Percentiles rank a stretch among this genome's conserved stretches.
These are phyloP conservation scores for Pleoardoris graminearum DNA, from an alignment of 2,329 filamentous ascomycete genomes.

Conservation along the genomic window DNA sequence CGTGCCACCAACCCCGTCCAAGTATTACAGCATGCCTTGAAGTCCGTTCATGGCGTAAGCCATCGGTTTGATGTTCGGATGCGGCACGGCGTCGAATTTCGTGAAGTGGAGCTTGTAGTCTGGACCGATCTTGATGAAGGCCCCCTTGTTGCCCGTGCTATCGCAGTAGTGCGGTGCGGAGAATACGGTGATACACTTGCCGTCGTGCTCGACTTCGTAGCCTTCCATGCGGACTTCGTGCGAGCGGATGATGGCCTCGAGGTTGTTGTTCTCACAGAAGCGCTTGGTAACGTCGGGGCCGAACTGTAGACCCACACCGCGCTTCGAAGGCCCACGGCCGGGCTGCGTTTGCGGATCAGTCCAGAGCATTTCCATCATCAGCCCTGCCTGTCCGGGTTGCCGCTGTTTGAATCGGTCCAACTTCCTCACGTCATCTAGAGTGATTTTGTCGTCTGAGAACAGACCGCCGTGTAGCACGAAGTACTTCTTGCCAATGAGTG, in stretches of 20 bases:
- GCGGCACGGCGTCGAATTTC: slow-evolving; percentile 94
- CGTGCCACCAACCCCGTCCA: not conserved
- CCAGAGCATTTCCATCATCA: slow-evolving; percentile 99
- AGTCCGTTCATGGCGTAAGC: slow-evolving; percentile 84
- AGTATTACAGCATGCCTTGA: slow-evolving; percentile 68
- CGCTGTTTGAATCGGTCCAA: slow-evolving; percentile 87
- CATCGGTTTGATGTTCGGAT: slow-evolving; percentile 95
- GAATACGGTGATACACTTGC: slow-evolving; percentile 97
- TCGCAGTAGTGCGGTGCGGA: slow-evolving; percentile 98
- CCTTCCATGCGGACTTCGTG: slow-evolving; percentile 99
- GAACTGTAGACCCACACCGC: slow-evolving; percentile 94
- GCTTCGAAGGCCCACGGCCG: slow-evolving; percentile 91
- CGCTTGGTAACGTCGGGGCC: slow-evolving; percentile 93
- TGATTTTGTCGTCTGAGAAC: slow-evolving; percentile 93
- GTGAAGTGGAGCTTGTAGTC: slow-evolving; percentile 91
- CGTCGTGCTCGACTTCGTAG: slow-evolving; percentile 97
- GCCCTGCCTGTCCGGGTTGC: slow-evolving; percentile 86
- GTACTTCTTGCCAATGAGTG: slow-evolving; percentile 86
- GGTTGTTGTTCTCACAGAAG: slow-evolving; percentile 94
- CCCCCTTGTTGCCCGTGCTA: slow-evolving; percentile 95
- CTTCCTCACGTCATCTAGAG: slow-evolving; percentile 91
- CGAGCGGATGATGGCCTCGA: slow-evolving; percentile 93
- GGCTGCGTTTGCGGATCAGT: slow-evolving; percentile 88
- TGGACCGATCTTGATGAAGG: slow-evolving; percentile 94
- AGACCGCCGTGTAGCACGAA: slow-evolving; percentile 92